Conservation (phyloP, 1,139 yeast genomes). For the Candida sanyaensis region DNA sequence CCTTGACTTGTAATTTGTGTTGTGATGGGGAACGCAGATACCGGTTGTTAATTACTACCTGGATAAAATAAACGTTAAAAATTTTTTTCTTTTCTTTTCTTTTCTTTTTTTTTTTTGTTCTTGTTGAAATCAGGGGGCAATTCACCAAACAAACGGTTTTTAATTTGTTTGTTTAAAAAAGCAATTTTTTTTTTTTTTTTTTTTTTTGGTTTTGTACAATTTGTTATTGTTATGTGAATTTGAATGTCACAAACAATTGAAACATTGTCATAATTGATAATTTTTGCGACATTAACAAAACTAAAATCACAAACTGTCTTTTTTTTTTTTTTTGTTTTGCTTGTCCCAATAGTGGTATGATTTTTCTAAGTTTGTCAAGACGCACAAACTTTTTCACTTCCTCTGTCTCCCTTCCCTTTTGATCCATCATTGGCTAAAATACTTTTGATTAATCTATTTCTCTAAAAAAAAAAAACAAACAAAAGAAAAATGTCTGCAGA, state of each 20-base stretch:
- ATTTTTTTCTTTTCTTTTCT: too few relatives aligned
- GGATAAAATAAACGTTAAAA: neutral
- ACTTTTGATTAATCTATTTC: neutral
- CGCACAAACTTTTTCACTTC: too few relatives aligned
- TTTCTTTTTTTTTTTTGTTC: neutral
- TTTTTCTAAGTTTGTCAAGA: neutral
- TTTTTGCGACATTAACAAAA: neutral
- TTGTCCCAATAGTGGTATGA: neutral
- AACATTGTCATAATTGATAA: neutral
- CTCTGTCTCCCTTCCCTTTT: too few relatives aligned
- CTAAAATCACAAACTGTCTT: neutral
- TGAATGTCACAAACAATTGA: neutral
- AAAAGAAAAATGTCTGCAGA: neutral
- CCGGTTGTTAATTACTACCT: conserved; percentile 1
- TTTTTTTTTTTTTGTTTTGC: too few relatives aligned
- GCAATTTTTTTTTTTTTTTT: too few relatives aligned
- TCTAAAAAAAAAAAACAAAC: neutral
- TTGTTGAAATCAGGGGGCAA: neutral
- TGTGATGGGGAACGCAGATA: neutral
- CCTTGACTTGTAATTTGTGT: neutral
- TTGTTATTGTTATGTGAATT: neutral
- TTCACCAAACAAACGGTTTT: neutral
- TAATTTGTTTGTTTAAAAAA: too few relatives aligned
- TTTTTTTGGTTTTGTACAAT: neutral
- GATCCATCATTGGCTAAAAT: neutral